Conservation (phyloP, 495 filamentous ascomycete genomes). For the Podospora australis region DNA sequence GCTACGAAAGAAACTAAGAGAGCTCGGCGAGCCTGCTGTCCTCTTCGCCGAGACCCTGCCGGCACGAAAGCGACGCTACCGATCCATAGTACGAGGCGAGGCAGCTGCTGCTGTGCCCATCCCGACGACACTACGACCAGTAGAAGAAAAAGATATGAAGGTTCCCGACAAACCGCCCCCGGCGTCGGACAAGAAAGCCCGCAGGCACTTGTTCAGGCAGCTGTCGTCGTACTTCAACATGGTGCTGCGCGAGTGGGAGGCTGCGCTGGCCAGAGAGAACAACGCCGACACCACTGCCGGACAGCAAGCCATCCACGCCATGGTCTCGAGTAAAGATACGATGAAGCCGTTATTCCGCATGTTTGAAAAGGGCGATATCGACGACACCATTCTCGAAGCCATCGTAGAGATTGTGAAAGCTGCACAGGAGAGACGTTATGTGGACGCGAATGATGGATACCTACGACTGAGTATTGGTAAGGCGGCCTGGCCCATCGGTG, state of each 20-base stretch:
- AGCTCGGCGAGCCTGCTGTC: slow-evolving; percentile 60
- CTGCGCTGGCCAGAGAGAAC: slow-evolving; percentile 63
- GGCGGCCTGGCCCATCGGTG: slow-evolving; percentile 98
- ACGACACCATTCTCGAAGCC: slow-evolving; percentile 70
- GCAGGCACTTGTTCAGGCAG: slow-evolving; percentile 72
- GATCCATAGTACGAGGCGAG: slow-evolving; percentile 36
- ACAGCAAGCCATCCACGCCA: slow-evolving; percentile 67
- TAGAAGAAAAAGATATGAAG: slow-evolving; percentile 84
- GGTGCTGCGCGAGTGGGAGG: slow-evolving; percentile 82
- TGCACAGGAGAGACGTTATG: slow-evolving; percentile 83
- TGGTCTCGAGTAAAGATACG: slow-evolving; percentile 75
- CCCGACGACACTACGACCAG: slow-evolving; percentile 62
- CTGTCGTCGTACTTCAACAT: slow-evolving; percentile 89
- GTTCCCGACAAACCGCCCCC: slow-evolving; percentile 56
- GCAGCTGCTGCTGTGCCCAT: slow-evolving; percentile 49
- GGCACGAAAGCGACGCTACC: slow-evolving; percentile 62
- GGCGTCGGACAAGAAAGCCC: slow-evolving; percentile 44
- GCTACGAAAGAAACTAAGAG: slow-evolving; percentile 60
- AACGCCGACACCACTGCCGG: slow-evolving; percentile 70
- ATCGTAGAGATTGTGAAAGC: slow-evolving; percentile 91
- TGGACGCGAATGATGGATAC: slow-evolving; percentile 95
- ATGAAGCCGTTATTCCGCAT: slow-evolving; percentile 87
- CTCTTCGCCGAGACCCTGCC: slow-evolving; percentile 83
- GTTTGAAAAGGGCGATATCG: slow-evolving; percentile 72
- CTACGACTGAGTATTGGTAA: slow-evolving; percentile 91